These are phyloP conservation scores for Cystobasidium onofrii DNA, from an alignment of 768 basidiomycete genomes.

Conservation along the genomic window DNA sequence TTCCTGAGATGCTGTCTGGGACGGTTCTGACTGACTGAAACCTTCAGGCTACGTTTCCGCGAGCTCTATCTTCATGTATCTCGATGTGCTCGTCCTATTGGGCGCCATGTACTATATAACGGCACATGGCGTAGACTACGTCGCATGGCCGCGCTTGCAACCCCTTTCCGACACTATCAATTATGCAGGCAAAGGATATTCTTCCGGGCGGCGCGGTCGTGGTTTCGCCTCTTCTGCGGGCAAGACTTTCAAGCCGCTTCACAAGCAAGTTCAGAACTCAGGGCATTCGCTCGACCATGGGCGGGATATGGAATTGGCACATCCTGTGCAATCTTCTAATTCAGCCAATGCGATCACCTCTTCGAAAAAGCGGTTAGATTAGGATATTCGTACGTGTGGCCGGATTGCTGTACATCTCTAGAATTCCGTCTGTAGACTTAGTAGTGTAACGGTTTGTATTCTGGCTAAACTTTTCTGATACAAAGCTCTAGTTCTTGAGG, in stretches of 20 bases:
- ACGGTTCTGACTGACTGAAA: not conserved
- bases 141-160: constrained; percentile 82
- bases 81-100: constrained; percentile 61
- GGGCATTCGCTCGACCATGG: not conserved
- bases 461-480: no score
- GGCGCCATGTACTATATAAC: constrained; percentile 64
- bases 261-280: not conserved
- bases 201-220: constrained; percentile 31
- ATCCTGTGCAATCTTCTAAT: constrained; percentile 9
- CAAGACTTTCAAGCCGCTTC: not conserved
- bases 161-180: constrained; percentile 68
- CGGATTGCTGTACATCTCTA: no score
- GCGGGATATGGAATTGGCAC: constrained; percentile 24
- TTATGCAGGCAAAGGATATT: constrained; percentile 58
- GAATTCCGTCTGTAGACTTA: no score
- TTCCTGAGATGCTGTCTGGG: not conserved
- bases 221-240: constrained; percentile 22
- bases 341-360: not conserved
- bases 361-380: constrained; percentile 23
- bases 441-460: no score
- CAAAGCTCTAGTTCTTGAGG: not conserved
- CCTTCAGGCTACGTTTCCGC: constrained; percentile 19
- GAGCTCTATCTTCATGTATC: constrained; percentile 60
- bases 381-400: not conserved
- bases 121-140: constrained; percentile 84